Conservation (phyloP, 106 monocot species). For the Iris macrosiphon region DNA sequence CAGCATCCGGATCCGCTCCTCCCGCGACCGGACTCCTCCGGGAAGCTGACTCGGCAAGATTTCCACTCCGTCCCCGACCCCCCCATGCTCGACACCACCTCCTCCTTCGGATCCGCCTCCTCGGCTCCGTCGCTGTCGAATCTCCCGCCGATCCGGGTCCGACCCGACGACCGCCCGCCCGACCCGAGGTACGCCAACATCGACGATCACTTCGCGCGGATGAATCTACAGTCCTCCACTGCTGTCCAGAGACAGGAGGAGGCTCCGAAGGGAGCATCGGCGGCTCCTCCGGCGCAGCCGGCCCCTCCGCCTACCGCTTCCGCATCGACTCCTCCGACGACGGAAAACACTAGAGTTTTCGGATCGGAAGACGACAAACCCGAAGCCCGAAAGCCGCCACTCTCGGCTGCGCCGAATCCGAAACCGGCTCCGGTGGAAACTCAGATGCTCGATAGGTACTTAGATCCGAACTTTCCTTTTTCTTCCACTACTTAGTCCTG, state of each 20-base stretch:
- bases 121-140: slow-evolving; percentile 69
- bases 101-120: slow-evolving; percentile 75
- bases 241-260: slow-evolving; percentile 14
- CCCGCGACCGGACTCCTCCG: slow-evolving; percentile 35
- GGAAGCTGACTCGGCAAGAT: slow-evolving; percentile 37
- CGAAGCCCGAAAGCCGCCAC: slow-evolving; percentile 24
- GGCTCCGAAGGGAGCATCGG: neutral
- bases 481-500: neutral
- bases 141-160: slow-evolving; percentile 72
- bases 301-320: neutral
- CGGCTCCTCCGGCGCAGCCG: neutral
- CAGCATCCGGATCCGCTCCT: slow-evolving; percentile 14
- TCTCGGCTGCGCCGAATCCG: too few relatives aligned
- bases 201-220: slow-evolving; percentile 76
- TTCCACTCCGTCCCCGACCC: slow-evolving; percentile 70
- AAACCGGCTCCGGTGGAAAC: neutral
- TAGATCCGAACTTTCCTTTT: neutral
- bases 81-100: slow-evolving; percentile 62
- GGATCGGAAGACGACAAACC: slow-evolving; percentile 62
- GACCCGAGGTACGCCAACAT: slow-evolving; percentile 24
- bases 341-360: slow-evolving; percentile 30
- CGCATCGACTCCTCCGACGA: slow-evolving; percentile 9
- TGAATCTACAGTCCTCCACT: slow-evolving; percentile 23
- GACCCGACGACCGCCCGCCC: slow-evolving; percentile 47
- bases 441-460: slow-evolving; percentile 6